phyloP scores from a whole-genome alignment of 2,329 filamentous ascomycete species.

The Rasamsonia emersonii region DNA sequence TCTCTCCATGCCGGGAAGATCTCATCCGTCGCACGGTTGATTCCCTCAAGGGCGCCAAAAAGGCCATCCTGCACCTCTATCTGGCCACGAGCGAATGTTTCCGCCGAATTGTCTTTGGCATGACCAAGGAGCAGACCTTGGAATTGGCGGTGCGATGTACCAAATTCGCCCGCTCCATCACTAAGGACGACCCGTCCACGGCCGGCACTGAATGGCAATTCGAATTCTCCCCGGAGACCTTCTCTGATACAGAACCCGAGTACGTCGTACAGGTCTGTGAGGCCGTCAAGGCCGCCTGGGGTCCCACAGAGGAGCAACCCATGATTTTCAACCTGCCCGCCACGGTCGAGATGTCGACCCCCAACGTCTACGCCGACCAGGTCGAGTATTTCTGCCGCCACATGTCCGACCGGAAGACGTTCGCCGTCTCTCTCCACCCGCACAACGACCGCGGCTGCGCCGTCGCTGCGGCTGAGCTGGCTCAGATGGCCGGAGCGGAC shows the following conservation, averaged over 20 bases:
- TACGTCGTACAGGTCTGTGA: slow-evolving; percentile 78
- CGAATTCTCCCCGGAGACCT: slow-evolving; percentile 50
- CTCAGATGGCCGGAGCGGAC: slow-evolving; percentile 93
- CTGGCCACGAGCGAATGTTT: slow-evolving; percentile 95
- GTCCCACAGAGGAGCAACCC: slow-evolving; percentile 63
- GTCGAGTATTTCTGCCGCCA: slow-evolving; percentile 91
- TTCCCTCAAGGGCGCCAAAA: slow-evolving; percentile 79
- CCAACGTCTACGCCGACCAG: slow-evolving; percentile 92
- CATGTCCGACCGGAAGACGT: slow-evolving; percentile 75
- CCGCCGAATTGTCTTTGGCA: slow-evolving; percentile 80
- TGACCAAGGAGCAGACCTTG: slow-evolving; percentile 71
- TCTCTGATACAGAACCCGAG: slow-evolving; percentile 81
- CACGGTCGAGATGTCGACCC: slow-evolving; percentile 89
- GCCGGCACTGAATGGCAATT: slow-evolving; percentile 49
- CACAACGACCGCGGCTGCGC: slow-evolving; percentile 93
- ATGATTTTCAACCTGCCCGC: slow-evolving; percentile 97
- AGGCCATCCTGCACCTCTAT: slow-evolving; percentile 91
- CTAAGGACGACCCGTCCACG: slow-evolving; percentile 60
- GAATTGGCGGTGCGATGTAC: slow-evolving; percentile 78
- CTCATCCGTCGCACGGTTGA: slow-evolving; percentile 86
- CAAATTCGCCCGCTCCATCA: slow-evolving; percentile 78
- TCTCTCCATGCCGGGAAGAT: slow-evolving; percentile 85
- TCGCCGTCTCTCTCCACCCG: slow-evolving; percentile 82
- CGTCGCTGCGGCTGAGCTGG: slow-evolving; percentile 80
- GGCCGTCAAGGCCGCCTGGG: slow-evolving; percentile 92